These are phyloP conservation scores for Pythium graminicola DNA, from an alignment of 352 stramenopile species.

Conservation along the genomic window DNA sequence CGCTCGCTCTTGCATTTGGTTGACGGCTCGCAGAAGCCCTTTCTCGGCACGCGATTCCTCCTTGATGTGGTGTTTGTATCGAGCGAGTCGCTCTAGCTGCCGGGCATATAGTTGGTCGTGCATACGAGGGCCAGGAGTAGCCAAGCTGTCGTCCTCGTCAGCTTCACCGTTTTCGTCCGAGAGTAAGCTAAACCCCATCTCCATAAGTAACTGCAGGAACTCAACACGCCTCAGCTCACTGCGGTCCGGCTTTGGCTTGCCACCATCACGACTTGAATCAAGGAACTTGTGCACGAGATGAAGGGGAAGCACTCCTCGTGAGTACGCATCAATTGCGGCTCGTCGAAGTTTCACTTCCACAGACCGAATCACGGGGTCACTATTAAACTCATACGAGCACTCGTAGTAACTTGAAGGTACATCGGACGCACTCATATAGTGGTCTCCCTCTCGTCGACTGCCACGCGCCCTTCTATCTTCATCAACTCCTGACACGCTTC, in stretches of 20 bases:
- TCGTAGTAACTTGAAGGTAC: slow-evolving; percentile 22
- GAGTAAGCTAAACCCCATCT: slow-evolving; percentile 85
- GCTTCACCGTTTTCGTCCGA: slow-evolving; percentile 32
- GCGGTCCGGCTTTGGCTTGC: slow-evolving; percentile 20
- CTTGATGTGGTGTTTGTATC: slow-evolving; percentile 55
- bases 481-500: background rate
- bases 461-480: background rate
- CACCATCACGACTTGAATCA: slow-evolving; percentile 26
- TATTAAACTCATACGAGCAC: slow-evolving; percentile 78
- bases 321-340: slow-evolving; percentile 59
- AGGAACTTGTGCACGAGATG: slow-evolving; percentile 65
- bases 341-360: slow-evolving; percentile 84
- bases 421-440: background rate
- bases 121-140: slow-evolving; percentile 32
- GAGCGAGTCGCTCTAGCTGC: slow-evolving; percentile 62
- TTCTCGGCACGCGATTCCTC: slow-evolving; percentile 44
- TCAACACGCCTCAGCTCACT: slow-evolving; percentile 73
- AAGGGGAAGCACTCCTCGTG: slow-evolving; percentile 62
- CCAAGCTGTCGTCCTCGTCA: slow-evolving; percentile 16
- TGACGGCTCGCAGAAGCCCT: slow-evolving; percentile 49
- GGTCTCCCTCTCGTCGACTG: background rate
- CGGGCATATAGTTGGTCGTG: slow-evolving; percentile 77
- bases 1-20: slow-evolving; percentile 21
- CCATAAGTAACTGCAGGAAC: slow-evolving; percentile 91
- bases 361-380: slow-evolving; percentile 68